Base-by-base conservation (phyloP, 495 filamentous ascomycete species). In the Podospora fimiseda region DNA sequence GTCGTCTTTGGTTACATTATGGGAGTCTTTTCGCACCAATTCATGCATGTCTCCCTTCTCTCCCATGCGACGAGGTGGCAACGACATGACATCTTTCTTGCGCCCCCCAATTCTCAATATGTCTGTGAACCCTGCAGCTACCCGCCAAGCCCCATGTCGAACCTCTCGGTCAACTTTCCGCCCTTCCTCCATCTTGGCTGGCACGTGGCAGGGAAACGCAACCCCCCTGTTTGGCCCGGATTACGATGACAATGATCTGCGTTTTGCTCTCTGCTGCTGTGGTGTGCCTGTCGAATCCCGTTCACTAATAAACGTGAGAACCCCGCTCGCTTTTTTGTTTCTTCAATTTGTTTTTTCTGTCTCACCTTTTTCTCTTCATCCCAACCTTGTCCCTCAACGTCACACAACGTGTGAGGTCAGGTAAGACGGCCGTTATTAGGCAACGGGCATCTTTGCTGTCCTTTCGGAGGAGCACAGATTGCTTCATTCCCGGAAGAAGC, bases 131-230 rank as follows among this genome's bases (percentile, higher is more conserved):
- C n/a, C n/a, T n/a, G n/a, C n/a, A n/a, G n/a, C n/a, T n/a, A n/a
- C n/a, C n/a, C n/a, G n/a, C n/a, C n/a, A n/a, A n/a, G n/a, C n/a
- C n/a, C n/a, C n/a, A n/a, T n/a, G n/a, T n/a, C n/a, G n/a, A n/a
- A n/a, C 24, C 38, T 55, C 52, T 44, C 52, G 40, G 53, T 40
- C 30, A 40, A 6, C 21, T 30, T 51, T 19, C 46, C 18, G 27
- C 24, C 24, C 20, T 16, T 23, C 19, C 19, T 22, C 7, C 52
- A 15, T 36, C 38, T 46, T 45, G 16, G 11, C 42, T 20, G 37
- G 55, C 55, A 57, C 55, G 55, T 57, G 50, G 55, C 55, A 43
- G 39, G 39, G 44, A 8, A 15, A 41, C 39, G n/a, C 15, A 36
- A 36, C 14, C 15, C 23, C 27, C n/a, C 47, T 27, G 41, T 22